phyloP scores from a whole-genome alignment of 495 filamentous ascomycete species.

The Aspergillus conjunctus region DNA sequence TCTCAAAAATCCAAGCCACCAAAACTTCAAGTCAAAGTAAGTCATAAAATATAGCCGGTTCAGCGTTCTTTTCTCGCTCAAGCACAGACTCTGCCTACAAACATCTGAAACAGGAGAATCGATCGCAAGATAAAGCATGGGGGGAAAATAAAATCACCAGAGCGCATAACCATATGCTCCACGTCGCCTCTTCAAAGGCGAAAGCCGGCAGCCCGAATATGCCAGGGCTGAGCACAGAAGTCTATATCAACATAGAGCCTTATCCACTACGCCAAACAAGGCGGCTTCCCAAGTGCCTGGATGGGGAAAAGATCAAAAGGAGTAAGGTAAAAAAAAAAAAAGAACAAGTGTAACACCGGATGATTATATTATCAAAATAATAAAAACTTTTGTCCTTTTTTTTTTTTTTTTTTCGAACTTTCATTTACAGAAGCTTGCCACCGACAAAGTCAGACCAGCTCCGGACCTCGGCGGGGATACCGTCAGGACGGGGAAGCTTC shows the following conservation, averaged over 20 bases:
- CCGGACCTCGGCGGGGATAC: conserved; percentile 88
- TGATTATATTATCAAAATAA: conserved; percentile 28
- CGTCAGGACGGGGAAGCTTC: conserved; percentile 80
- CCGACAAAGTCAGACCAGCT: conserved; percentile 95
- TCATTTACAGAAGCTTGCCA: conserved; percentile 78
- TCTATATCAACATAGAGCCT: conserved; percentile 45
- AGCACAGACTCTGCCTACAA: conserved; percentile 33
- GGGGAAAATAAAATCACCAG: conserved; percentile 24
- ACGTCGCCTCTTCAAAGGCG: conserved; percentile 23
- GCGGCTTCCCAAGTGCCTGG: conserved; percentile 26
- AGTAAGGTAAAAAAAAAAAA: conserved; percentile 14
- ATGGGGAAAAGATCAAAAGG: background rate
- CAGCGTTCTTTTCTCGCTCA: conserved; percentile 35
- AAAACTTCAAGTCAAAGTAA: conserved; percentile 16
- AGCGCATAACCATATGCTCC: conserved; percentile 23
- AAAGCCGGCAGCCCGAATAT: conserved; percentile 19
- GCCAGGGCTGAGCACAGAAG: conserved; percentile 27
- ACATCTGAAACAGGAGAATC: conserved; percentile 17
- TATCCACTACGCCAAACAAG: conserved; percentile 33
- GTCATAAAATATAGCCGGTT: conserved; percentile 16
- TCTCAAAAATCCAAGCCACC: conserved; percentile 10
- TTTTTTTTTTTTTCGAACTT: conserved; percentile 23
- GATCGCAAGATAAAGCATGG: conserved; percentile 12
- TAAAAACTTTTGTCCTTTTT: conserved; percentile 33
- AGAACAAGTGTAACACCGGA: conserved; percentile 23